A percentile compares a stretch with the other conserved stretches of the same genome.
These are phyloP conservation scores for Xylaria sp. DNA, from an alignment of 2,329 filamentous ascomycete genomes.

Conservation along the genomic window DNA sequence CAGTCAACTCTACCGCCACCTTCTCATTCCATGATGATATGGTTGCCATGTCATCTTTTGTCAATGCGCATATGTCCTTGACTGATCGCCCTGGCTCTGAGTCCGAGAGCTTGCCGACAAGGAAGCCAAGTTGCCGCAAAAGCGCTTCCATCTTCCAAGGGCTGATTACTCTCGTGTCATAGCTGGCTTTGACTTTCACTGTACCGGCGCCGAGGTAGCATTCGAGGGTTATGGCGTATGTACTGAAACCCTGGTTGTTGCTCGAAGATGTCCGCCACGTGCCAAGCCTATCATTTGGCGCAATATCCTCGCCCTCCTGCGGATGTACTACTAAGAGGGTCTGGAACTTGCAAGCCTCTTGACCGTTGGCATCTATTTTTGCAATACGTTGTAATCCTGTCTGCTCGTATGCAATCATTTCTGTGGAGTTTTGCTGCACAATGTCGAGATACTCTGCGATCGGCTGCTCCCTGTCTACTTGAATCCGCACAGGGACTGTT, in stretches of 20 bases:
- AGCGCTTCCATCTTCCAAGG: neutral
- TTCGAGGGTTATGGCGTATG: neutral
- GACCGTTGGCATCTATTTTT: constrained; percentile 2
- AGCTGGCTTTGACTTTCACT: neutral
- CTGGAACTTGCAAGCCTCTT: constrained; percentile 1
- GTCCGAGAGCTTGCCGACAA: constrained; percentile 1
- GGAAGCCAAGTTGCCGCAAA: constrained; percentile 6
- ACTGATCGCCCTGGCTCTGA: neutral
- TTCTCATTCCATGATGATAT: constrained; percentile 2
- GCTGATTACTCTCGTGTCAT: neutral
- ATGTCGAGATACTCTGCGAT: constrained; percentile 2
- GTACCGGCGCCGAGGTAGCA: neutral
- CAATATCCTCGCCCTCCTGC: constrained; percentile 3
- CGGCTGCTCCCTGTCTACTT: neutral
- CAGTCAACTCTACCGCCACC: neutral
- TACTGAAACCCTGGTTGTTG: constrained; percentile 2
- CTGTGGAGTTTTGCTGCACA: constrained; percentile 2
- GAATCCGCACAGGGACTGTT: constrained; percentile 7
- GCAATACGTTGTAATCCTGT: constrained; percentile 10
- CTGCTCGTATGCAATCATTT: constrained; percentile 21
- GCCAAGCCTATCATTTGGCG: constrained; percentile 4
- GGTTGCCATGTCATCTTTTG: neutral
- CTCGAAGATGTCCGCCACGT: constrained; percentile 1
- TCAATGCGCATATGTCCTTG: neutral
- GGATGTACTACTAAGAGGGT: neutral